Percentiles rank a stretch among this genome's conserved stretches.
Conservation (phyloP, 2,329 filamentous ascomycete genomes). For the Diaporthe citriasiana region DNA sequence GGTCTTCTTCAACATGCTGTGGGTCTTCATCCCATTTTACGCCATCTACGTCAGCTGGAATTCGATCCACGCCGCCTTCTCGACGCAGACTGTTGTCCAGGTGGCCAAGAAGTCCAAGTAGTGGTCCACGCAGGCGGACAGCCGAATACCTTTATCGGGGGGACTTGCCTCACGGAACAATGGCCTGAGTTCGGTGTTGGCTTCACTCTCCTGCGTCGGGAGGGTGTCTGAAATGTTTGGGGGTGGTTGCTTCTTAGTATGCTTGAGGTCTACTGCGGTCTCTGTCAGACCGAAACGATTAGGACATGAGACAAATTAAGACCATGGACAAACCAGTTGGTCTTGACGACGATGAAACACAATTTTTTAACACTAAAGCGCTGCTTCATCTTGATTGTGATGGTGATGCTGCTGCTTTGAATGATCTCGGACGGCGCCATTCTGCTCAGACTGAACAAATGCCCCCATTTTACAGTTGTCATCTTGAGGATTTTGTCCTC, state of each 20-base stretch:
- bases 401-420: not conserved
- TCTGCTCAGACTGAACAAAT: not conserved
- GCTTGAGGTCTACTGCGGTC: not conserved
- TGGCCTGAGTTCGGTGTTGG: not conserved
- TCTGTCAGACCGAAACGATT: not conserved
- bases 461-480: not conserved
- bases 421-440: too few species aligned
- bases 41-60: constrained; percentile 60
- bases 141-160: not conserved
- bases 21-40: constrained; percentile 75
- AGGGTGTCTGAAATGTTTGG: not conserved
- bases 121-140: not conserved
- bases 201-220: not conserved
- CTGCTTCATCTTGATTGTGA: not conserved
- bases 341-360: not conserved
- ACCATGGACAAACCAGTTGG: not conserved
- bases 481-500: not conserved
- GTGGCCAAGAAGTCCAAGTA: constrained; percentile 39
- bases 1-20: constrained; percentile 77
- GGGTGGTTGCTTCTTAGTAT: not conserved
- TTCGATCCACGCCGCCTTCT: constrained; percentile 38
- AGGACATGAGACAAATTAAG: not conserved
- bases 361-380: not conserved
- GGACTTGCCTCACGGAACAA: not conserved
- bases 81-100: constrained; percentile 29